These are phyloP conservation scores for Mycosphaerella sp. DNA, from an alignment of 2,329 filamentous ascomycete species.

Conservation along the genomic window DNA sequence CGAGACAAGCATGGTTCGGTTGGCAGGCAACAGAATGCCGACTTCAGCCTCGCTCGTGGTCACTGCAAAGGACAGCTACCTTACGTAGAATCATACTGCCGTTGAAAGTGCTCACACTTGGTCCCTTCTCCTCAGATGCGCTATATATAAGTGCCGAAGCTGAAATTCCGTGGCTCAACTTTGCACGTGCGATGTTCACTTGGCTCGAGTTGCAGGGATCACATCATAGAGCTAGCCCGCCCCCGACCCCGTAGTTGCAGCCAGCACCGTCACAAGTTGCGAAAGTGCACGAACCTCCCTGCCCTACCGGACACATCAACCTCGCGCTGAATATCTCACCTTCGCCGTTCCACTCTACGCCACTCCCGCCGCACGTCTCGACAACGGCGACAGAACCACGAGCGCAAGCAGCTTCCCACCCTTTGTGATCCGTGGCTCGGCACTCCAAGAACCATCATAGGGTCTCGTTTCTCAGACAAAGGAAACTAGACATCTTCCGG, in stretches of 20 bases:
- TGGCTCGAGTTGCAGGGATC: neutral
- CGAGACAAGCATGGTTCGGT: neutral
- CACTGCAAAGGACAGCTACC: neutral
- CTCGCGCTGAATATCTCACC: neutral
- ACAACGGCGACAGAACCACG: neutral
- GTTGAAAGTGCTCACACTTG: no score
- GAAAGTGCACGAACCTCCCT: neutral
- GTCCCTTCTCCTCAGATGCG: neutral
- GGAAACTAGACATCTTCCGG: neutral
- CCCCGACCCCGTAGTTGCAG: neutral
- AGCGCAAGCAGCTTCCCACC: neutral
- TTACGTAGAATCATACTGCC: no score
- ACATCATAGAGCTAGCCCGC: no score
- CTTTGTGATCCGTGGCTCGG: neutral
- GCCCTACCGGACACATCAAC: neutral
- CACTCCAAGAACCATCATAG: neutral
- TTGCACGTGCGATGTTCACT: neutral
- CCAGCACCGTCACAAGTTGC: neutral
- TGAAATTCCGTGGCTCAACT: neutral
- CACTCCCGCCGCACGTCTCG: neutral
- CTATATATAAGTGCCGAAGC: neutral
- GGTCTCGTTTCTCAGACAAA: neutral
- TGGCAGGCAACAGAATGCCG: slow-evolving; percentile 9
- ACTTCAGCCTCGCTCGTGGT: neutral
- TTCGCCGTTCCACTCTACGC: neutral